These are phyloP conservation scores for Yarrowia phangngaensis DNA, from an alignment of 805 yeast genomes.

Conservation along the genomic window DNA sequence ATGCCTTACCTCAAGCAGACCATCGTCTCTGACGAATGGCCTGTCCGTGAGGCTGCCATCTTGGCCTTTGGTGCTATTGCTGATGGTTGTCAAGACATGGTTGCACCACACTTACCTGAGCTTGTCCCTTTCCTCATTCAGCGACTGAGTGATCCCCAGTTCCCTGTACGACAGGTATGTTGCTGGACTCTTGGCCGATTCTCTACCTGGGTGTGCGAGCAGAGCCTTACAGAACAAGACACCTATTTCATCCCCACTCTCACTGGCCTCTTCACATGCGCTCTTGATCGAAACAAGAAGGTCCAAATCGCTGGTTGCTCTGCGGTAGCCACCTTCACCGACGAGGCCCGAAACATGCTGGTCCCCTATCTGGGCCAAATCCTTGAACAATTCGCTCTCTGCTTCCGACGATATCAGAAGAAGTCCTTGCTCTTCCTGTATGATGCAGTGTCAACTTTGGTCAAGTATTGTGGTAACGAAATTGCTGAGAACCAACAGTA, in stretches of 20 bases:
- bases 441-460: conserved; percentile 87
- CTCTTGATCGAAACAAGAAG: conserved; percentile 77
- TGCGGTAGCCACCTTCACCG: conserved; percentile 79
- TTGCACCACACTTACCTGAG: conserved; percentile 68
- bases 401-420: conserved; percentile 75
- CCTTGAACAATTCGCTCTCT: conserved; percentile 63
- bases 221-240: conserved; percentile 33
- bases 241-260: conserved; percentile 72
- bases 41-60: conserved; percentile 86
- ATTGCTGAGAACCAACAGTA: conserved; percentile 51
- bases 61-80: conserved; percentile 94
- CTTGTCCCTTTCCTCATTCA: conserved; percentile 82
- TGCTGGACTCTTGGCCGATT: conserved; percentile 95
- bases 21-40: conserved; percentile 74
- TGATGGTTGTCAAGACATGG: conserved; percentile 74
- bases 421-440: conserved; percentile 77
- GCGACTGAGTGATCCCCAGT: conserved; percentile 66
- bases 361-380: conserved; percentile 62
- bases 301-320: conserved; percentile 96
- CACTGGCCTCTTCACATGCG: conserved; percentile 67
- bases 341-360: conserved; percentile 65
- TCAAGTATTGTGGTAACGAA: conserved; percentile 65
- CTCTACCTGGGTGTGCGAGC: conserved; percentile 67
- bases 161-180: conserved; percentile 85
- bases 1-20: conserved; percentile 73